Evolutionary conservation across 345 rosid genomes (phyloP), one percentile per base, ranked within the genome.

Genomic region (Brassica carinata): DNA sequence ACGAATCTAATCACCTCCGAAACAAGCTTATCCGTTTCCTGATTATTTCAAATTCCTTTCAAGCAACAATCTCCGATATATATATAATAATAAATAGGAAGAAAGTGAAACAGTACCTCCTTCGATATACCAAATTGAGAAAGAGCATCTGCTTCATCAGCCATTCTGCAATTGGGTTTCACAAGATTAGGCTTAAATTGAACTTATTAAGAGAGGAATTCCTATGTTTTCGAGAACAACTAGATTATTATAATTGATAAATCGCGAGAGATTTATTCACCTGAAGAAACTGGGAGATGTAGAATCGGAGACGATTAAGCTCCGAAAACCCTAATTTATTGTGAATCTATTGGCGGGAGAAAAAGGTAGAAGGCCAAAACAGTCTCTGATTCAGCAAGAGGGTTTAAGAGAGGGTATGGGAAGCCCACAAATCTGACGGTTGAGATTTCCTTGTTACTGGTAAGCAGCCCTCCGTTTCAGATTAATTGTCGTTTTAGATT

Each of bases 21-120:
- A 18, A 93, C 97, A 66, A 93, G 91, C 90, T 95, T 95, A 84
- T 93, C 99, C 81, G 87, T 87, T 84, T 93, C 99, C 95, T 83
- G 15, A 19, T 15, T 40, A 5, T 40, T 73, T 70, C 69, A 15
- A 11, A 8, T 5, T n/a, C 58, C 17, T 51, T 51, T n/a, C 18
- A 51, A 51, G n/a, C 18, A 51, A 51, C 58, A 51, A 51, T n/a
- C 58, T 51, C 18, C n/a, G 8, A 19, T 19, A 19, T 19, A 64
- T 9, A 15, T 31, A 58, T 68, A 10, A 10, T 23, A 26, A 13
- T 26, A 15, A 26, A 51, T 30, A 64, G 40, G 6, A 67, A 23
- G 29, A 3, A 17, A 64, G 9, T 36, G 70, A 10, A 57, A 15
- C 5, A 51, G 6, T 64, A 90, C 97, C 94, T 92, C 96, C 62